Evolutionary conservation across 2,329 filamentous ascomycete species (phyloP), one percentile per base, ranked within the genome.

Genomic region (Xylariaceae sp.): DNA sequence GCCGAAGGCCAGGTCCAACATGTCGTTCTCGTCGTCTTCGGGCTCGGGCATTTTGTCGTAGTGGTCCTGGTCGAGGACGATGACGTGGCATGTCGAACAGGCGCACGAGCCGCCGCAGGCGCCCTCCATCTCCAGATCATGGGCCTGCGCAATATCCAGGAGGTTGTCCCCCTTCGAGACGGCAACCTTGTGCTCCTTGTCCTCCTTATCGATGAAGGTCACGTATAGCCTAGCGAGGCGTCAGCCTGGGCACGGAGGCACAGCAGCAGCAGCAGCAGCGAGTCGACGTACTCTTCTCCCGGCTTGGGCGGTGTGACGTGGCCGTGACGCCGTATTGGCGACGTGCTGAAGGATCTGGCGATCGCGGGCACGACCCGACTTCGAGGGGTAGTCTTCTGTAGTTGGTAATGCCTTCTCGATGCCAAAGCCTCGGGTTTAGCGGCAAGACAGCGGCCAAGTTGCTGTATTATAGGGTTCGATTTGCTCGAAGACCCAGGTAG

Each of bases 91-190:
- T 5, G 88, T 94, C 37, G 84, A 92, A 65, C 88, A 94, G 35
- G 88, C 88, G 61, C 88, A 94, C 21, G 85, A 92, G 15, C 88
- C 92, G 47, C 92, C 92, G 55, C 92, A 98, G 10, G 92, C 92
- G 41, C 92, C 89, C 68, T 98, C 92, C 90, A 98, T 96, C 60
- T 98, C 92, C 26, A 98, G 68, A 54, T 96, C 90, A 60, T 96
- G 77, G 29, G 83, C 86, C 58, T 95, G 90, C 15, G 90, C 92
- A 53, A 98, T 90, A 53, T 96, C 90, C 35, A 98, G 72, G 34
- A 98, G 68, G 59, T 98, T 98, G 61, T 94, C 88, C 31, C 92
- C 92, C 49, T 83, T 78, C 11, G 77, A 69, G 7, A 95, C 90
- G 39, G 82, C 78, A 51, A 95, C 77, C 40, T 81, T 85, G 58